Percentiles rank a stretch among this genome's conserved stretches.
Evolutionary conservation across 495 filamentous ascomycete genomes (phyloP).

Genomic region (Cenococcum geophilum): DNA sequence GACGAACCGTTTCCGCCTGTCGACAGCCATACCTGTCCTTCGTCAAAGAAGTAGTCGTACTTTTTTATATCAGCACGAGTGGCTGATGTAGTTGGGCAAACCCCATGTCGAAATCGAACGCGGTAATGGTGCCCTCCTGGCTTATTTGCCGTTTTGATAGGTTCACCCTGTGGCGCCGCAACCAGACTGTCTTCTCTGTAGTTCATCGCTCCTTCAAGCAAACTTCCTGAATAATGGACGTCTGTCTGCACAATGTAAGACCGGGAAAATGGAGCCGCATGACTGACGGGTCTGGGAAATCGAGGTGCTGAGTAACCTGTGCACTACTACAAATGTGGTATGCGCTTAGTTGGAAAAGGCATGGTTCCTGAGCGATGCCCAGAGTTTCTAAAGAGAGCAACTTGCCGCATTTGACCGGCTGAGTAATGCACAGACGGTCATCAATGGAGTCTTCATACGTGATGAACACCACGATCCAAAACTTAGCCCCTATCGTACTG

Average conservation of each 20-base stretch:
- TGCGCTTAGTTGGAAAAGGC: no score
- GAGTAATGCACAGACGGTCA: no score
- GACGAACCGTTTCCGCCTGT: neutral
- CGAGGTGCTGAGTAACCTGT: conserved; percentile 34
- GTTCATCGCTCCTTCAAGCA: neutral
- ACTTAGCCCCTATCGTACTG: no score
- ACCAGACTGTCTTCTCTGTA: neutral
- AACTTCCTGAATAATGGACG: neutral
- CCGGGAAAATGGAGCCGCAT: no score
- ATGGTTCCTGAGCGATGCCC: no score
- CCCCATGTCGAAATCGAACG: neutral
- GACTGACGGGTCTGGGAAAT: neutral
- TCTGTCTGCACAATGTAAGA: no score
- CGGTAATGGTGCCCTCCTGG: neutral
- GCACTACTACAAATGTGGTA: no score
- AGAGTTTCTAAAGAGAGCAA: no score
- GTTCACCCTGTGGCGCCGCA: conserved; percentile 41
- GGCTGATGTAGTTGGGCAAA: neutral
- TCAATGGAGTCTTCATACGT: no score
- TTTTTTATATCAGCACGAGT: neutral
- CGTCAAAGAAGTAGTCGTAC: neutral
- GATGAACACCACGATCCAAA: no score
- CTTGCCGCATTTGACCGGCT: no score
- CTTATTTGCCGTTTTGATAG: neutral
- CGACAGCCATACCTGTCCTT: neutral